Percentiles rank a stretch among this genome's conserved stretches.
Conservation (phyloP, 1,284 basidiomycete genomes). For the Heterobasidion irregulare region DNA sequence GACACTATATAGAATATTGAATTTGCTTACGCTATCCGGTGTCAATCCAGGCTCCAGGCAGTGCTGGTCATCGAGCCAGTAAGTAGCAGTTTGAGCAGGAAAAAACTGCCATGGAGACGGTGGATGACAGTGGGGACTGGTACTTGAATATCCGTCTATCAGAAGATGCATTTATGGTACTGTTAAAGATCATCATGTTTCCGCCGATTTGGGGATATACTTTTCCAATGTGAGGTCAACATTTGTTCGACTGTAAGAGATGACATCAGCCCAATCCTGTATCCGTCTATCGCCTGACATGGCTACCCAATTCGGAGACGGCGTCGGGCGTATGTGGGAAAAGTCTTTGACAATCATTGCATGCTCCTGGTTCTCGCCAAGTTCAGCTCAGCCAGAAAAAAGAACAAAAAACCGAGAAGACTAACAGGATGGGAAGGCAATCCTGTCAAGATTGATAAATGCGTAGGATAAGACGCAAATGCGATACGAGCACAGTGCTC, state of each 20-base stretch:
- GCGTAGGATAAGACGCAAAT: constrained; percentile 51
- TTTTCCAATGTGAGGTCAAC: background rate
- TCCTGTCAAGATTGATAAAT: constrained; percentile 2
- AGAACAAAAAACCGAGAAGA: background rate
- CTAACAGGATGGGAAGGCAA: background rate
- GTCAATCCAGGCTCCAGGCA: no score
- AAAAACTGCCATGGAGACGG: no score
- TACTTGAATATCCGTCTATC: no score
- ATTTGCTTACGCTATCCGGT: no score
- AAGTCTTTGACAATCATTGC: constrained; percentile 63
- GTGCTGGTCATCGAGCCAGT: no score
- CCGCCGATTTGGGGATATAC: background rate
- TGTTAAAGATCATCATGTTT: background rate
- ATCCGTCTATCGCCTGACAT: constrained; percentile 14
- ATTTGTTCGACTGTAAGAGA: background rate
- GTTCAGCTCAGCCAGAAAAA: background rate
- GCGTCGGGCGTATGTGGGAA: constrained; percentile 65
- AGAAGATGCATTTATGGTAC: no score
- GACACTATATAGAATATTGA: no score
- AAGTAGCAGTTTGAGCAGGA: no score
- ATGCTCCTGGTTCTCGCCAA: constrained; percentile 16
- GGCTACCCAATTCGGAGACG: constrained; percentile 67
- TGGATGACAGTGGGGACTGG: no score
- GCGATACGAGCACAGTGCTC: constrained; percentile 56
- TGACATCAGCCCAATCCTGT: background rate